Evolutionary conservation across 805 yeast genomes (phyloP).

Genomic region (Cyberlindnera sargentensis): DNA sequence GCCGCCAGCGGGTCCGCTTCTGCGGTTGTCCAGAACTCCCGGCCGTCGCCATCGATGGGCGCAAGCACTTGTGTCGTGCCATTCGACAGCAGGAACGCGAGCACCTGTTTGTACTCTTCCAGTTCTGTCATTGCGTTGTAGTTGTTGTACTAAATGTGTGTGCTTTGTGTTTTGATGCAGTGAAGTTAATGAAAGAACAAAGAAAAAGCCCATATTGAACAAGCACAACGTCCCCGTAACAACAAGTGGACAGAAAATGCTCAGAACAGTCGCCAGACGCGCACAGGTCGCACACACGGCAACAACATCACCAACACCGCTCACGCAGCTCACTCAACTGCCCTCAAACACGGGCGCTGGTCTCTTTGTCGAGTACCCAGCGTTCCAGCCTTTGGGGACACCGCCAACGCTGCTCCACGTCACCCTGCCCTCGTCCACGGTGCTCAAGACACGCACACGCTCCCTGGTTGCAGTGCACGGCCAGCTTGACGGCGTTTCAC

Average conservation of each 20-base stretch:
- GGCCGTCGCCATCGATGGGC: constrained; percentile 16
- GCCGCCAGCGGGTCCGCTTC: constrained; percentile 6
- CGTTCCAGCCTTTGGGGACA: constrained; percentile 23
- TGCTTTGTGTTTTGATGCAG: no score
- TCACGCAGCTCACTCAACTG: constrained; percentile 3
- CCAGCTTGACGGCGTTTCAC: constrained; percentile 2
- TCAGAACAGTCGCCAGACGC: background rate
- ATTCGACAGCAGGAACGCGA: constrained; percentile 2
- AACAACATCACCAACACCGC: background rate
- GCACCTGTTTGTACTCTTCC: constrained; percentile 7
- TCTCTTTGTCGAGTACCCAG: constrained; percentile 25
- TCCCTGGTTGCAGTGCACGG: constrained; percentile 19
- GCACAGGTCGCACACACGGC: background rate
- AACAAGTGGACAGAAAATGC: background rate
- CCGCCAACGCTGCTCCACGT: constrained; percentile 23
- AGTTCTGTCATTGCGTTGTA: constrained; percentile 1
- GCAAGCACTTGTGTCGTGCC: constrained; percentile 11
- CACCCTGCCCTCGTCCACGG: constrained; percentile 19
- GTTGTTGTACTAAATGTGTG: no score
- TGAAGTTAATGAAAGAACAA: no score
- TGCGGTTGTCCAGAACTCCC: constrained; percentile 18
- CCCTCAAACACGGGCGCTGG: constrained; percentile 24
- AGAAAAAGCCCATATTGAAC: no score
- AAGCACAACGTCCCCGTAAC: no score
- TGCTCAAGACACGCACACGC: constrained; percentile 17